Evolutionary conservation across 2,329 filamentous ascomycete species (phyloP).

Genomic region (Aaosphaeria arxii): DNA sequence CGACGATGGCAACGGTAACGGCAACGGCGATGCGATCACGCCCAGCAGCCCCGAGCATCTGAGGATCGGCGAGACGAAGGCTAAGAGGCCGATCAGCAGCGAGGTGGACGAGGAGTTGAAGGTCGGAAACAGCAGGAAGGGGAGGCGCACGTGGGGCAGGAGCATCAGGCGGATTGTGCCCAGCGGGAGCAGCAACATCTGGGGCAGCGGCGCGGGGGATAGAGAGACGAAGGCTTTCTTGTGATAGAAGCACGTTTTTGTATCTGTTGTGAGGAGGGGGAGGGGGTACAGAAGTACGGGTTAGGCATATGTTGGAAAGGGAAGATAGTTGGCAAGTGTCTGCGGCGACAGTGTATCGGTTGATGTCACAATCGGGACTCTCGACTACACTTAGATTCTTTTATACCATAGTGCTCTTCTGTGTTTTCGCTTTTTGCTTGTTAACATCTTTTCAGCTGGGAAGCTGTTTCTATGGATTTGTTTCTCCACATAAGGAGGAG

Average conservation of each 20-base stretch:
- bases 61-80: constrained; percentile 5
- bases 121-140: constrained; percentile 4
- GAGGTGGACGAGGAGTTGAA: constrained; percentile 7
- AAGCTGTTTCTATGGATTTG: no score
- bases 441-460: no score
- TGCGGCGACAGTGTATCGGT: background rate
- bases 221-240: constrained; percentile 19
- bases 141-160: constrained; percentile 21
- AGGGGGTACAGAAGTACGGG: background rate
- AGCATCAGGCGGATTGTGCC: constrained; percentile 13
- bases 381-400: background rate
- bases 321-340: no score
- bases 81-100: constrained; percentile 8
- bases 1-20: constrained; percentile 9
- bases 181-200: constrained; percentile 5
- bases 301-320: no score
- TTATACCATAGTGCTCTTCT: background rate
- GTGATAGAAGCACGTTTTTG: background rate
- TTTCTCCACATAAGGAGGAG: no score
- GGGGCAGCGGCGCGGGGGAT: constrained; percentile 1
- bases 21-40: background rate
- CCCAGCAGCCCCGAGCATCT: background rate
- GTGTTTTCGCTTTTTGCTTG: no score
- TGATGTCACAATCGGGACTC: background rate
- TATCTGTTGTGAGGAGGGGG: background rate